Evolutionary conservation across 176 grass and related monocot genomes (phyloP), one percentile per base, ranked within the genome.

Genomic region (Musa schizocarpa): DNA sequence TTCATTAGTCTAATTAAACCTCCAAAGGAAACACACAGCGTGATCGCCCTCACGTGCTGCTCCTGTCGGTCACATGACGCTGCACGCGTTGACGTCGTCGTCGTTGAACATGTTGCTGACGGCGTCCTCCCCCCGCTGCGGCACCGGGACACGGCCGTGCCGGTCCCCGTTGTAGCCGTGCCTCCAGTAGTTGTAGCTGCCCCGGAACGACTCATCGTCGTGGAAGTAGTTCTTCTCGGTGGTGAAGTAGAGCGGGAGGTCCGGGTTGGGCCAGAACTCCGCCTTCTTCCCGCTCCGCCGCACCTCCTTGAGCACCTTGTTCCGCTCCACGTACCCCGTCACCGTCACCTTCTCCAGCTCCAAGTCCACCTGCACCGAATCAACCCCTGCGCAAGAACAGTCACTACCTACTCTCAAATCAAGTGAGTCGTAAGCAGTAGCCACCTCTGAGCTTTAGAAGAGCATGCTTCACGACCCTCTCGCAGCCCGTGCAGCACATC

Each of bases 91-190:
- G 54, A 85, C 89, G 66, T 89, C 88, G 67, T 89, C 88, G 81
- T 92, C 88, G 70, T 91, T 76, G 88, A 89, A 96, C 79, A 91
- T 54, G 82, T 91, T 89, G 86, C 82, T 85, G 59, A 87, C 91
- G 50, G 76, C 88, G 83, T 99, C 91, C 8, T 89, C 88, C 12
- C 96, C 91, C 16, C 96, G 91, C 43, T 76, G 83, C 3, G 77
- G 82, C 61, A 54, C 74, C 13, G 81, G 84, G 66, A 87, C 71
- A 12, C 83, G 84, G 2, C 82, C 77, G 53, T 96, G 92, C 16
- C 68, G 83, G 81, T 99, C 96, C 63, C 88, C 88, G 78, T 95
- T 95, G 81, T 99, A 99, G 54, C 96, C 91, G 74, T 99, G 96
- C 54, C 84, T 78, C 64, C 75, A 85, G 79, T 87, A 91, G 74